Evolutionary conservation across 345 rosid genomes (phyloP).

Genomic region (Citrus unshiu): DNA sequence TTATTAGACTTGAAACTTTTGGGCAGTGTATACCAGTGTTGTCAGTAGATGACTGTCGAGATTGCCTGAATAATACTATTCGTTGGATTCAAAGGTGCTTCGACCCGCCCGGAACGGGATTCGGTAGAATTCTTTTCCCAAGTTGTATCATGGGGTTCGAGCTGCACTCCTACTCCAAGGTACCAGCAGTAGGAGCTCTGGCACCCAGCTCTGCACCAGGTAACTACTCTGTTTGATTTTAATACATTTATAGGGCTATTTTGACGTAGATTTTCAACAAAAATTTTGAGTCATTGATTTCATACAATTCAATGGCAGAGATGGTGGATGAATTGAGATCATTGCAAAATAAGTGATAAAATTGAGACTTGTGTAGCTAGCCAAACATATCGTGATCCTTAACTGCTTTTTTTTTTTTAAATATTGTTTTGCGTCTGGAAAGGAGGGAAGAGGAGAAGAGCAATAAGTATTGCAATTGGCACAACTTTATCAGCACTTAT

Average conservation of each 20-base stretch:
- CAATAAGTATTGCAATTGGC: neutral
- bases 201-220: neutral
- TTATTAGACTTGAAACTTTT: neutral
- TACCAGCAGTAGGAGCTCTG: neutral
- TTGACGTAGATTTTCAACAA: no score
- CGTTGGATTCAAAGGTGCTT: neutral
- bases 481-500: neutral
- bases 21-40: constrained; percentile 23
- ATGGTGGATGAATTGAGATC: no score
- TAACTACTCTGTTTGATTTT: neutral
- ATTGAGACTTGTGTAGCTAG: neutral
- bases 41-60: neutral
- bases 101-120: neutral
- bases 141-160: constrained; percentile 20
- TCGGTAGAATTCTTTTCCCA: constrained; percentile 7
- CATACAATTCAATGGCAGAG: no score
- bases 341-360: no score
- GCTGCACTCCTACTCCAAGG: neutral
- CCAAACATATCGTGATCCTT: neutral
- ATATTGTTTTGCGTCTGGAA: neutral
- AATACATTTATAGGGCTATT: no score
- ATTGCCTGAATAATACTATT: neutral
- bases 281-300: no score
- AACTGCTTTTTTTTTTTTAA: no score
- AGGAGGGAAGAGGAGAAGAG: neutral